Base-by-base conservation (phyloP, 2,329 filamentous ascomycete genomes). In the Incumbomyces delicatus region DNA sequence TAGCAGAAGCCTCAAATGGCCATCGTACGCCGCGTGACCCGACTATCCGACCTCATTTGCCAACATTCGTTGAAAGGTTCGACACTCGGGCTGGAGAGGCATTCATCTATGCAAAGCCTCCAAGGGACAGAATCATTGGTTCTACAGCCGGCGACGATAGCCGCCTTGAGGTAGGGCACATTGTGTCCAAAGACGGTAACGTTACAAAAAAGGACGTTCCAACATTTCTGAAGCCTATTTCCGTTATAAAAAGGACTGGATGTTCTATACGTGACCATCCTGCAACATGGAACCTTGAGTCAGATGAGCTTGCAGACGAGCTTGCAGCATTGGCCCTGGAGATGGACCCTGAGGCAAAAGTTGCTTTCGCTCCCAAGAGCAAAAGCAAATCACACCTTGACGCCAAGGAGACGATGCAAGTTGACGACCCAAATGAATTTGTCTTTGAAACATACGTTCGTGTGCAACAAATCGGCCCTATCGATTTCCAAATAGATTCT, bases 391-490 rank as follows among this genome's bases (percentile, higher is more conserved):
- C 7, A 16, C n/a, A 38, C 14, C 17, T 37, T 22, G 46, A 18
- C 12, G 14, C 50, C 36, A 58, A 44, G 16, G 64, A 64, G 49
- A 64, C 69, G 32, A 58, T 63, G 8, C 65, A 68, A 17, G 66
- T 69, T 8, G 67, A 69, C 16, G 66, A 67, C 16, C 71, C 72
- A n/a, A 64, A 59, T 17, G 74, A 76, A 37, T 81, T 77, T 58
- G 75, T 81, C 47, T 80, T 78, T 60, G 78, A 81, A 55, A 78
- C 75, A 8, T 81, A 80, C 58, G 64, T 80, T 35, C 74, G 77
- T 2, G 66, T 71, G 14, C 64, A 51, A 33, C 46, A 49, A 17
- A 51, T 68, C 14, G 58, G 62, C 12, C 29, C 51, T 2, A 59
- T 62, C n/a, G 49, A 53, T 14, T 57, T 41, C 7, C 31, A 43